Conservation (phyloP, 2,329 filamentous ascomycete genomes). For the Hypoxylon sp. region DNA sequence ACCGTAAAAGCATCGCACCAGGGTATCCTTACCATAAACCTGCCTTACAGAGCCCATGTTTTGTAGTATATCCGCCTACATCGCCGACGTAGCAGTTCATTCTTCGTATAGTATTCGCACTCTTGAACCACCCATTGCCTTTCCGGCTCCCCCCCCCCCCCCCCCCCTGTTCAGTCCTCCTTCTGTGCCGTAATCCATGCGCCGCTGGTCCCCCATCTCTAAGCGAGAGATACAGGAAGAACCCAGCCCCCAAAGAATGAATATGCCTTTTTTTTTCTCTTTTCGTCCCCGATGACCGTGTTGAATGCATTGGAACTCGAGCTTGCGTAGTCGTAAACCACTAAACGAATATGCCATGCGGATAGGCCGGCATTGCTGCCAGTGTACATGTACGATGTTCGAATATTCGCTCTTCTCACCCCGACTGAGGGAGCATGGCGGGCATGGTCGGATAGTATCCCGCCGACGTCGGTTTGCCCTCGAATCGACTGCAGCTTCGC, state of each 20-base stretch:
- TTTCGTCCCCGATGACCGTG: constrained; percentile 39
- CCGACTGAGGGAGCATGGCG: constrained; percentile 56
- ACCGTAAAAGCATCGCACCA: constrained; percentile 40
- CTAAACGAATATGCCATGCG: constrained; percentile 22
- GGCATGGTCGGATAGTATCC: constrained; percentile 63
- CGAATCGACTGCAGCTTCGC: constrained; percentile 58
- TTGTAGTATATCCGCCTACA: constrained; percentile 44
- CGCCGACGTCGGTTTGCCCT: constrained; percentile 59
- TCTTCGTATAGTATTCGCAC: constrained; percentile 37
- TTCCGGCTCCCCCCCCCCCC: constrained; percentile 32
- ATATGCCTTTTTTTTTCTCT: too few species aligned
- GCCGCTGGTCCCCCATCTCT: constrained; percentile 35
- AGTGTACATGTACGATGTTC: constrained; percentile 14
- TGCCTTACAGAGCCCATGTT: constrained; percentile 38
- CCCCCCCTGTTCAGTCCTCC: constrained; percentile 31
- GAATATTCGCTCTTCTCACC: constrained; percentile 47
- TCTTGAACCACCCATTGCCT: constrained; percentile 24
- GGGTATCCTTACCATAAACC: constrained; percentile 45
- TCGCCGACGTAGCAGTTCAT: constrained; percentile 34
- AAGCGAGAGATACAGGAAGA: constrained; percentile 27
- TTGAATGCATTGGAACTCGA: constrained; percentile 36
- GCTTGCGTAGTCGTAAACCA: constrained; percentile 27
- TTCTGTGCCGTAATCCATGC: constrained; percentile 37
- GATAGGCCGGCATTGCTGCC: constrained; percentile 22
- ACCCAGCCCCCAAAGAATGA: constrained; percentile 35